phyloP scores from a whole-genome alignment of 352 stramenopile species.

The Bremia lactucae region DNA sequence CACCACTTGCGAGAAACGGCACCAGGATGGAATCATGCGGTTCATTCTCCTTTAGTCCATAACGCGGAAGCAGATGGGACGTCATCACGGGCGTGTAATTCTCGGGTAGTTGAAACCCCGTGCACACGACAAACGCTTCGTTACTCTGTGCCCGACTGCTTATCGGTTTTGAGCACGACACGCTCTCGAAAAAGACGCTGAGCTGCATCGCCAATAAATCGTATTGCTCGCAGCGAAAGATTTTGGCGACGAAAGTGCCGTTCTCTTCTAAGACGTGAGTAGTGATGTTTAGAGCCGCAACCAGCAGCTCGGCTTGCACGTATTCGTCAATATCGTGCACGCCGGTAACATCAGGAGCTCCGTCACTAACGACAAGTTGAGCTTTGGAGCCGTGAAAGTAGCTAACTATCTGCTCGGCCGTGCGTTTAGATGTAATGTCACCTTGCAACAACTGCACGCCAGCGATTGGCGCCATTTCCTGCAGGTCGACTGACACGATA shows the following conservation, averaged over 20 bases:
- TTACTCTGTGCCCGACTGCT: conserved; percentile 93
- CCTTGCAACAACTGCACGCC: conserved; percentile 94
- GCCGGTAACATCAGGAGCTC: conserved; percentile 98
- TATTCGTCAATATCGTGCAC: conserved; percentile 99
- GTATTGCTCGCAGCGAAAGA: conserved; percentile 96
- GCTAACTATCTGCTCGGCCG: conserved; percentile 92
- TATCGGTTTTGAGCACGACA: conserved; percentile 95
- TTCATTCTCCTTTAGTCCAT: conserved; percentile 38
- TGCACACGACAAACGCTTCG: conserved; percentile 95
- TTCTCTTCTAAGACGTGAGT: conserved; percentile 88
- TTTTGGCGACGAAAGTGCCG: conserved; percentile 98
- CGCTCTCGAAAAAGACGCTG: conserved; percentile 90
- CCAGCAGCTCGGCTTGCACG: conserved; percentile 93
- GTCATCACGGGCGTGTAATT: conserved; percentile 83
- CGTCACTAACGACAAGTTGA: conserved; percentile 97
- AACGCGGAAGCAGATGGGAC: conserved; percentile 58
- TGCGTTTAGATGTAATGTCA: conserved; percentile 93
- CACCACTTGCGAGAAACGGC: conserved; percentile 88
- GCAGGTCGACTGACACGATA: conserved; percentile 97
- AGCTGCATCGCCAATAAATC: conserved; percentile 94
- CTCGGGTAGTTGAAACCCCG: conserved; percentile 82
- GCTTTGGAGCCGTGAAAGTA: conserved; percentile 90
- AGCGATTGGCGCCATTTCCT: conserved; percentile 97
- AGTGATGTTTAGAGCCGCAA: conserved; percentile 96
- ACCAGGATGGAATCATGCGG: conserved; percentile 61